Conservation (phyloP, 2,329 filamentous ascomycete genomes). For the Claviceps lovelessii region DNA sequence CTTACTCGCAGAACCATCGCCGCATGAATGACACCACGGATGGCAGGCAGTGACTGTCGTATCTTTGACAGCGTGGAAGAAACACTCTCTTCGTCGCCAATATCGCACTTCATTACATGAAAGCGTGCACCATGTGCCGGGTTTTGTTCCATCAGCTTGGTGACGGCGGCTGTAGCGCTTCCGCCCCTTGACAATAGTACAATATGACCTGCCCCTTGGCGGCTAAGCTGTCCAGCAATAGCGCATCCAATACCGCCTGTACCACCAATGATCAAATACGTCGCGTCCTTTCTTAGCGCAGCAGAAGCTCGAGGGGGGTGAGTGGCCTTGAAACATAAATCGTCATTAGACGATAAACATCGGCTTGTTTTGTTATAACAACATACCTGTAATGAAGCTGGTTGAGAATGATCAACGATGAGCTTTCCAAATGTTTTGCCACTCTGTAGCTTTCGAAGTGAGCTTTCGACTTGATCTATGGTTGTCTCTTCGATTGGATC, state of each 20-base stretch:
- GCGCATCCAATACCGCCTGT: conserved; percentile 36
- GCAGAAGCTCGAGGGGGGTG: conserved; percentile 7
- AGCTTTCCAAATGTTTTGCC: conserved; percentile 27
- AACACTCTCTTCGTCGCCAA: conserved; percentile 23
- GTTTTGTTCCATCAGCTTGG: conserved; percentile 25
- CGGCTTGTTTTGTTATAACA: background rate
- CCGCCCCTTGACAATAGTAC: conserved; percentile 35
- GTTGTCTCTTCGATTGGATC: conserved; percentile 21
- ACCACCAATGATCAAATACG: conserved; percentile 37
- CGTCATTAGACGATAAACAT: background rate
- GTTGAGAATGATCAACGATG: conserved; percentile 27
- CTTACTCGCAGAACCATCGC: conserved; percentile 28
- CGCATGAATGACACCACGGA: conserved; percentile 30
- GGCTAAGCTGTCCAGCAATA: conserved; percentile 34
- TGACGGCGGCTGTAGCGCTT: conserved; percentile 25
- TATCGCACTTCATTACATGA: conserved; percentile 33
- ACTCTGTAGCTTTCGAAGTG: conserved; percentile 23
- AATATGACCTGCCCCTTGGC: conserved; percentile 32
- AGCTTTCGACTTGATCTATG: conserved; percentile 24
- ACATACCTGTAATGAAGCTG: conserved; percentile 26
- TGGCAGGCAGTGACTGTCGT: conserved; percentile 18
- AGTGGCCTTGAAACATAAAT: conserved; percentile 6
- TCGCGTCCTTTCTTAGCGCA: conserved; percentile 24
- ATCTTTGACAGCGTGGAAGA: conserved; percentile 13
- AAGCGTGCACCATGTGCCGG: conserved; percentile 25